A percentile compares a stretch with the other conserved stretches of the same genome.
Conservation (phyloP, 768 basidiomycete species). For the Psilocybe azurescens region DNA sequence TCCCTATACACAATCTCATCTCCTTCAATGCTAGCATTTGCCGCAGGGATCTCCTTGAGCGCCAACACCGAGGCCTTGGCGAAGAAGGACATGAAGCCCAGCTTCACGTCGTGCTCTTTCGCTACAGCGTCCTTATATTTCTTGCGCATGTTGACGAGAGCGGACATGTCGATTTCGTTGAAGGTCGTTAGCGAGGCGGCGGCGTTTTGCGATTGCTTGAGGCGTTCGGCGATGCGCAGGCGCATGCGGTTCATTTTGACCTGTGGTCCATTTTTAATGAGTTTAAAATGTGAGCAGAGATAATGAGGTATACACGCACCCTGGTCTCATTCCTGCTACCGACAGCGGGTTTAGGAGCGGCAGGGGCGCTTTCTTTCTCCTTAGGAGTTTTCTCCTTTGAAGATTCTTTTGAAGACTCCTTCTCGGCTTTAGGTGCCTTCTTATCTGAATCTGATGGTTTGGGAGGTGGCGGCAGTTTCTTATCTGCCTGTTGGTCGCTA, state of each 20-base stretch:
- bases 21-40: constrained; percentile 94
- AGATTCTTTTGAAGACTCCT: background rate
- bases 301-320: constrained; percentile 45
- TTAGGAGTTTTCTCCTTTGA: constrained; percentile 35
- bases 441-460: constrained; percentile 42
- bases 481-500: constrained; percentile 52
- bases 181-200: constrained; percentile 98
- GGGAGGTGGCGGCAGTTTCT: constrained; percentile 49
- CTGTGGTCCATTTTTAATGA: constrained; percentile 37
- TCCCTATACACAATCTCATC: constrained; percentile 93
- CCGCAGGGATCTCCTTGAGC: constrained; percentile 89
- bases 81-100: constrained; percentile 99
- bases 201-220: constrained; percentile 97
- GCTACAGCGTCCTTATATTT: constrained; percentile 92
- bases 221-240: constrained; percentile 92
- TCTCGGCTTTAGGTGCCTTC: constrained; percentile 41
- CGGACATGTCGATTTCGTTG: constrained; percentile 99
- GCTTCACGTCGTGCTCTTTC: constrained; percentile 93
- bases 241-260: constrained; percentile 99
- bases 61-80: constrained; percentile 86
- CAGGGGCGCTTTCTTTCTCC: constrained; percentile 35
- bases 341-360: constrained; percentile 38
- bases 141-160: constrained; percentile 90
- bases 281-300: background rate
- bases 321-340: constrained; percentile 83